phyloP scores from a whole-genome alignment of 164 flowering plant genomes.

The Umbellularia californica region DNA sequence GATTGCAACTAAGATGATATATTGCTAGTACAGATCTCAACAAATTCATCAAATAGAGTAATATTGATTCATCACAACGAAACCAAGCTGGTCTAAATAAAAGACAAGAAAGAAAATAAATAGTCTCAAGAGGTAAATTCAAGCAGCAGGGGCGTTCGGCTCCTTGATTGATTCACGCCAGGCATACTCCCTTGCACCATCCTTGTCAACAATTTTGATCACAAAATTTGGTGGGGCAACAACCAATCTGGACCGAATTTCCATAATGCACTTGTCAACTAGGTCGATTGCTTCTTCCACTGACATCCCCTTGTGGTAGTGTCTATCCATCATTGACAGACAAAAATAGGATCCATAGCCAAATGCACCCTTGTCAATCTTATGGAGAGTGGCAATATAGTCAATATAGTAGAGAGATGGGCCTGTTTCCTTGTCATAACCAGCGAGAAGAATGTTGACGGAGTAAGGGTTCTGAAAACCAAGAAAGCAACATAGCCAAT shows the following conservation, averaged over 20 bases:
- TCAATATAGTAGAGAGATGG: conserved; percentile 89
- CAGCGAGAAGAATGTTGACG: conserved; percentile 88
- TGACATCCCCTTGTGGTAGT: conserved; percentile 81
- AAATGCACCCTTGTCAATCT: conserved; percentile 92
- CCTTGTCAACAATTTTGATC: conserved; percentile 94
- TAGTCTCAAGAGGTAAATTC: conserved; percentile 3
- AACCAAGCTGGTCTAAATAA: no score
- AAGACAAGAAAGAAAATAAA: no score
- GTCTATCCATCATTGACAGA: conserved; percentile 92
- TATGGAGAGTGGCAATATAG: conserved; percentile 95
- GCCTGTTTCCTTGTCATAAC: conserved; percentile 85
- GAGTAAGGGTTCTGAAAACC: conserved; percentile 71
- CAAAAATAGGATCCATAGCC: conserved; percentile 93
- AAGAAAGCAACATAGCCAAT: no score
- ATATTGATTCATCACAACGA: no score
- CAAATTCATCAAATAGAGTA: no score
- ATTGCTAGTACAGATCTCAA: no score
- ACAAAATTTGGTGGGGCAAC: conserved; percentile 96
- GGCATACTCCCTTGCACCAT: conserved; percentile 84
- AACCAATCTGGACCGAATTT: conserved; percentile 82
- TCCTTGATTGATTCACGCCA: conserved; percentile 83
- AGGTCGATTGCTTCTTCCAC: conserved; percentile 80
- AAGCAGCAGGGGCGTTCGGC: conserved; percentile 27
- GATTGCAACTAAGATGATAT: no score
- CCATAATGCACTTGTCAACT: conserved; percentile 87